Evolutionary conservation across 2,329 filamentous ascomycete genomes (phyloP), one percentile per base, ranked within the genome.

Genomic region (Aspergillus terreus): DNA sequence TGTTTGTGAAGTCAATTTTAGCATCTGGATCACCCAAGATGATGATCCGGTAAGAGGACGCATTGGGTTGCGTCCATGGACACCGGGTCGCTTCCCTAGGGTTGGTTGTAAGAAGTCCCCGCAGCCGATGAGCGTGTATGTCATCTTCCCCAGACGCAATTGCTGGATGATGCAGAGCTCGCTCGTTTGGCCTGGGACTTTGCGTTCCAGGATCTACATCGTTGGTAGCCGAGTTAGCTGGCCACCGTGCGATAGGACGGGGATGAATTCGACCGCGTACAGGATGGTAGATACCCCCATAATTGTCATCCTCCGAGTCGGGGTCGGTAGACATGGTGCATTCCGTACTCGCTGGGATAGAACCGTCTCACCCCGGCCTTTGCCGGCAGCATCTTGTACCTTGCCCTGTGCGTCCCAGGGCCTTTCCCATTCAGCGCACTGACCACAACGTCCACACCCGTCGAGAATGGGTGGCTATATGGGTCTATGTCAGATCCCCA

Each of bases 21-120:
- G 58, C 61, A 6, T 63, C 51, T 1, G 59, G 52, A 19, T 60
- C 49, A 9, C 63, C 62, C 15, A 68, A 67, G 17, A 0, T 41
- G 27, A 58, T 49, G 65, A 65, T 4, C 56, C 51, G 1, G 56
- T n/a, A 5, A 52, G 15, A 23, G 17, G n/a, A 21, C 5, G 15
- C 47, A 19, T 56, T 48, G 3, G 42, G 47, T 10, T 63, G 57
- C 1, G 57, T 61, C 63, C 64, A 64, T 2, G 61, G 63, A 47
- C 61, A 68, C 57, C 59, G 64, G 4, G 56, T 52, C 2, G 51
- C 47, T 44, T 69, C 63, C n/a, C 59, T 58, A n/a, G 19, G 55
- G 47, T 52, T 64, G 59, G 53, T 68, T 60, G 50, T 66, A 67
- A 67, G 44, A 65, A 64, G 30, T 67, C 62, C 17, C 65, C 64